phyloP scores from a whole-genome alignment of 768 basidiomycete genomes.

The Termitomyces eurrhizus region DNA sequence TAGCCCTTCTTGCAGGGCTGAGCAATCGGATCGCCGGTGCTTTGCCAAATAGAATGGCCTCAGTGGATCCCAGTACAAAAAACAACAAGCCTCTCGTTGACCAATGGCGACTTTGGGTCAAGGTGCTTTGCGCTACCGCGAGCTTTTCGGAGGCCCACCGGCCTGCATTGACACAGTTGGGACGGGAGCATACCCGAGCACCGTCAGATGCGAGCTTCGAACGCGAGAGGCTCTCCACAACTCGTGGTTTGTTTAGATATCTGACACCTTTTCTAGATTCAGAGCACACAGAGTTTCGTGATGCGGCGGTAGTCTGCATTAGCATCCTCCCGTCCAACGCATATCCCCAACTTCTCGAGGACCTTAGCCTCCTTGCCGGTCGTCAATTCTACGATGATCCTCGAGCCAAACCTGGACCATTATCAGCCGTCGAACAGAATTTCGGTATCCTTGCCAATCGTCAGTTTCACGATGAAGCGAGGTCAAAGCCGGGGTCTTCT shows the following conservation, averaged over 20 bases:
- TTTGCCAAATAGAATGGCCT: conserved; percentile 35
- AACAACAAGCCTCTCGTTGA: conserved; percentile 60
- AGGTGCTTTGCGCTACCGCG: conserved; percentile 81
- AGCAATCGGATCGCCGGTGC: conserved; percentile 50
- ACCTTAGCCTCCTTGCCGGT: conserved; percentile 73
- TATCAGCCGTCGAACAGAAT: conserved; percentile 33
- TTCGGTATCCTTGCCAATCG: conserved; percentile 39
- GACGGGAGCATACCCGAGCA: conserved; percentile 64
- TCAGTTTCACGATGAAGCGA: conserved; percentile 62
- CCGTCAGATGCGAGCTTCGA: conserved; percentile 75
- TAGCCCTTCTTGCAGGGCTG: conserved; percentile 72
- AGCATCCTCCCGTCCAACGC: conserved; percentile 77
- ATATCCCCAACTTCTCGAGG: conserved; percentile 80
- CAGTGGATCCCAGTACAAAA: conserved; percentile 47
- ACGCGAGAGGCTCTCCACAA: conserved; percentile 77
- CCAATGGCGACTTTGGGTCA: conserved; percentile 85
- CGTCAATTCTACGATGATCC: conserved; percentile 83
- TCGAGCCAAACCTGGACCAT: conserved; percentile 37
- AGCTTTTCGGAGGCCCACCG: conserved; percentile 57
- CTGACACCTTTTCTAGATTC: conserved; percentile 86
- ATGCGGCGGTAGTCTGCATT: conserved; percentile 84
- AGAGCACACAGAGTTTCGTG: conserved; percentile 78
- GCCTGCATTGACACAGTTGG: conserved; percentile 48
- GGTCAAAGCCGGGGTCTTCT: conserved; percentile 42
- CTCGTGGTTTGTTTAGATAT: conserved; percentile 79